These are phyloP conservation scores for Psilocybe mexicana DNA, from an alignment of 1,284 basidiomycete genomes.

Conservation along the genomic window DNA sequence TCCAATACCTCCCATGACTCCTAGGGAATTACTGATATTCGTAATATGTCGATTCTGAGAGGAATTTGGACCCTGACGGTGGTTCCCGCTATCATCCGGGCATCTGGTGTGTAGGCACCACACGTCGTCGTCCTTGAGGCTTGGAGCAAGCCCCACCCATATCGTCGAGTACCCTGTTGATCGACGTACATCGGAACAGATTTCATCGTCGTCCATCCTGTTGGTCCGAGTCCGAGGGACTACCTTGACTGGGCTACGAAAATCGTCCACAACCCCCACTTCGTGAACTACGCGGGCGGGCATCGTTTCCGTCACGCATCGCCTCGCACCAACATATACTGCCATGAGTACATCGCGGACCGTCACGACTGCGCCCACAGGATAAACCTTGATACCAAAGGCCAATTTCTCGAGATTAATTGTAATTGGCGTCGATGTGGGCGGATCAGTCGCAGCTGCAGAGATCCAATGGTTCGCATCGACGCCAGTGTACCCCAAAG, in stretches of 20 bases:
- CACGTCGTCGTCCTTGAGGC: constrained; percentile 11
- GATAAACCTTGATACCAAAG: constrained; percentile 6
- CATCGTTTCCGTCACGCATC: not conserved
- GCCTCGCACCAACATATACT: constrained; percentile 8
- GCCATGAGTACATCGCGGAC: constrained; percentile 16
- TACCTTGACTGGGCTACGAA: not conserved
- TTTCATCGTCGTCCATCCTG: constrained; percentile 4
- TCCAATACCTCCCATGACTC: no score
- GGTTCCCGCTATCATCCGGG: no score
- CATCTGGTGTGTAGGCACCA: constrained; percentile 15
- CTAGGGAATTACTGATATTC: no score
- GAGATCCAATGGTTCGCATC: constrained; percentile 15
- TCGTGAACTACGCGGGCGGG: not conserved
- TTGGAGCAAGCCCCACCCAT: constrained; percentile 17
- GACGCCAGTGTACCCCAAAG: not conserved
- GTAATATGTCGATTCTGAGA: no score
- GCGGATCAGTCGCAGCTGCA: constrained; percentile 9
- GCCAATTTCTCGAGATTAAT: constrained; percentile 10
- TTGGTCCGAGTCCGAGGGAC: not conserved
- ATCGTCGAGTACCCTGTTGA: constrained; percentile 6
- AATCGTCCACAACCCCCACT: not conserved
- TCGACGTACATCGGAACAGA: constrained; percentile 3
- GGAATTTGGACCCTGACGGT: no score
- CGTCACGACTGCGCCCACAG: constrained; percentile 1
- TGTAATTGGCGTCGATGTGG: not conserved